A percentile compares a stretch with the other conserved stretches of the same genome.
These are phyloP conservation scores for Scedosporium boydii DNA, from an alignment of 2,329 filamentous ascomycete genomes.

Conservation along the genomic window DNA sequence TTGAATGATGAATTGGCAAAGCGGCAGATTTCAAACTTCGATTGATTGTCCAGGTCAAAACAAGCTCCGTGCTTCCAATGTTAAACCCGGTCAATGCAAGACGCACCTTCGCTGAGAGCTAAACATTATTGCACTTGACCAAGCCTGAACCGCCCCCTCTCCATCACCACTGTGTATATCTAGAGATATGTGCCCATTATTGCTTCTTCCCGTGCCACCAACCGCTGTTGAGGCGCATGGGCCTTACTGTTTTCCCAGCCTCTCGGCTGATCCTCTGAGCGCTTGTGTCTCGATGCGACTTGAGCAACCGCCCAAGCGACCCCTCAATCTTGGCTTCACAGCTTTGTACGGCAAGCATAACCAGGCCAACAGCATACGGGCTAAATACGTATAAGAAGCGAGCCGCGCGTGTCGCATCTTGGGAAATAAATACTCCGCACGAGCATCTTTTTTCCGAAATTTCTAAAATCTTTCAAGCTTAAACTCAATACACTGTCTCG, in stretches of 20 bases:
- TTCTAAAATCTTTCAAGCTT: not conserved
- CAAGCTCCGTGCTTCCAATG: too few species aligned
- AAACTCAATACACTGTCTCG: not conserved
- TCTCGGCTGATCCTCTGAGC: not conserved
- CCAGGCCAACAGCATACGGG: too few species aligned
- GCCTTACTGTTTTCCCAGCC: not conserved
- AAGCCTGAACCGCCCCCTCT: too few species aligned
- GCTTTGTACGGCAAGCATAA: too few species aligned
- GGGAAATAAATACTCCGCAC: not conserved
- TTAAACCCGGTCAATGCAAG: too few species aligned
- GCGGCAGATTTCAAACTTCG: too few species aligned
- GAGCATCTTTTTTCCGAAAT: not conserved
- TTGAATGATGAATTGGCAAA: too few species aligned
- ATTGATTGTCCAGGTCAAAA: too few species aligned
- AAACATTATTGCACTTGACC: too few species aligned
- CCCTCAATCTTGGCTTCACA: not conserved
- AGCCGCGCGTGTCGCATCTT: not conserved
- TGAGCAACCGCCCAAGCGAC: not conserved
- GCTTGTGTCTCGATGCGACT: not conserved
- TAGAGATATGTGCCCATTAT: not conserved
- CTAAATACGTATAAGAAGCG: not conserved
- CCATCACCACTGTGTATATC: not conserved
- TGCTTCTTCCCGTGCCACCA: not conserved
- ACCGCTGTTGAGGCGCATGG: not conserved
- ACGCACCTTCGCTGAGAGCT: too few species aligned